Evolutionary conservation across 2,329 filamentous ascomycete genomes (phyloP).

Genomic region (Cercospora sp.): DNA sequence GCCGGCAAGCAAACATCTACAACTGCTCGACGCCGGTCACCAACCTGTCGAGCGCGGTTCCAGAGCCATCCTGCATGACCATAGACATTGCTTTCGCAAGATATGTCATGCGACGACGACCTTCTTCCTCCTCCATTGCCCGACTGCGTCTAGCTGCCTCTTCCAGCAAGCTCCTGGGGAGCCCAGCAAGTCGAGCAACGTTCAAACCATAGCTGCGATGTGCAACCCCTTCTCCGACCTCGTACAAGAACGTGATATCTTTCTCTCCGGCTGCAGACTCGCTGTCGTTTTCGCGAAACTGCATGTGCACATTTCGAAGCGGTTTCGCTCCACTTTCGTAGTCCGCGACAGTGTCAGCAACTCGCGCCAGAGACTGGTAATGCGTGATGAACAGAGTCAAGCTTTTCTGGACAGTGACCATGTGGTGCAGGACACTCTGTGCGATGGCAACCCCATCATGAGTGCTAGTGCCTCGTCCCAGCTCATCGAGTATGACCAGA

Average conservation of each 20-base stretch:
- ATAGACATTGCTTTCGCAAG: slow-evolving; percentile 31
- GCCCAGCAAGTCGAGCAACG: slow-evolving; percentile 80
- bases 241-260: slow-evolving; percentile 92
- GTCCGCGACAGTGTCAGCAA: slow-evolving; percentile 67
- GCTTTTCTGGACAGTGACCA: slow-evolving; percentile 72
- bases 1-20: slow-evolving; percentile 24
- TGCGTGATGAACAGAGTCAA: slow-evolving; percentile 96
- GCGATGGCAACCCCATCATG: slow-evolving; percentile 97
- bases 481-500: slow-evolving; percentile 89
- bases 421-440: slow-evolving; percentile 81
- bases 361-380: slow-evolving; percentile 81
- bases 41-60: slow-evolving; percentile 42
- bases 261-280: slow-evolving; percentile 56
- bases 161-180: slow-evolving; percentile 75
- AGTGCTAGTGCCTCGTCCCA: slow-evolving; percentile 89
- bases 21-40: slow-evolving; percentile 49
- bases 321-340: slow-evolving; percentile 41
- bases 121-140: slow-evolving; percentile 75
- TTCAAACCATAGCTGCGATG: slow-evolving; percentile 94
- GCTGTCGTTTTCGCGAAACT: slow-evolving; percentile 66
- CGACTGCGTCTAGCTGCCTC: slow-evolving; percentile 76
- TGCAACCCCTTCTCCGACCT: slow-evolving; percentile 85
- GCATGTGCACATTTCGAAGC: slow-evolving; percentile 91
- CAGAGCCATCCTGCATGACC: slow-evolving; percentile 27
- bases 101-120: slow-evolving; percentile 58